These are phyloP conservation scores for Podila verticillata DNA, from an alignment of 192 early-diverging fungal species.

Conservation along the genomic window DNA sequence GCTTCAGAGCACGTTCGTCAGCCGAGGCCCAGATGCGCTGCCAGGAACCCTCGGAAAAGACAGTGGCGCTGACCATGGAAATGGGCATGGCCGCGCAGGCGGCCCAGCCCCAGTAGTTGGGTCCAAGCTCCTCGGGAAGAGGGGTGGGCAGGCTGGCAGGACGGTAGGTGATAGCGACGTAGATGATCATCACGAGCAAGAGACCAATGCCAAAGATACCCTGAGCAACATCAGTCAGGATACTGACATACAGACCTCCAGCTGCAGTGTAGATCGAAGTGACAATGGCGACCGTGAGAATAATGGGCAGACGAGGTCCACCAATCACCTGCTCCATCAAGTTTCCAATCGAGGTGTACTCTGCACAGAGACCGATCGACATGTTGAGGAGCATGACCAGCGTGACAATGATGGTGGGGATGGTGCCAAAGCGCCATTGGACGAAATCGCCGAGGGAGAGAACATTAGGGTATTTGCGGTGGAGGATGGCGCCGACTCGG, in stretches of 20 bases:
- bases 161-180: conserved; percentile 63
- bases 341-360: conserved; percentile 72
- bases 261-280: conserved; percentile 76
- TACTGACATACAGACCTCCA: conserved; percentile 73
- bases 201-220: conserved; percentile 64
- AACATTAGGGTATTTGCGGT: conserved; percentile 63
- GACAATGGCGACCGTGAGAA: conserved; percentile 67
- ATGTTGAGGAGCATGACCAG: conserved; percentile 69
- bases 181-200: conserved; percentile 61
- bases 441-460: conserved; percentile 76
- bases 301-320: conserved; percentile 61
- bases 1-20: conserved; percentile 67
- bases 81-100: conserved; percentile 68
- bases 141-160: conserved; percentile 58
- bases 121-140: conserved; percentile 59
- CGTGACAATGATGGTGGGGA: conserved; percentile 65
- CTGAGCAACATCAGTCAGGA: conserved; percentile 73
- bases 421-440: conserved; percentile 68
- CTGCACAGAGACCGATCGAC: conserved; percentile 69
- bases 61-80: conserved; percentile 67
- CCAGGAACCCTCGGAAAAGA: conserved; percentile 80
- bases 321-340: conserved; percentile 66
- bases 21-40: conserved; percentile 78
- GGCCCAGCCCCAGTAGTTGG: conserved; percentile 74
- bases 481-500: conserved; percentile 65